These are phyloP conservation scores for Trichaptum fuscoviolaceum DNA, from an alignment of 768 basidiomycete species.

Conservation along the genomic window DNA sequence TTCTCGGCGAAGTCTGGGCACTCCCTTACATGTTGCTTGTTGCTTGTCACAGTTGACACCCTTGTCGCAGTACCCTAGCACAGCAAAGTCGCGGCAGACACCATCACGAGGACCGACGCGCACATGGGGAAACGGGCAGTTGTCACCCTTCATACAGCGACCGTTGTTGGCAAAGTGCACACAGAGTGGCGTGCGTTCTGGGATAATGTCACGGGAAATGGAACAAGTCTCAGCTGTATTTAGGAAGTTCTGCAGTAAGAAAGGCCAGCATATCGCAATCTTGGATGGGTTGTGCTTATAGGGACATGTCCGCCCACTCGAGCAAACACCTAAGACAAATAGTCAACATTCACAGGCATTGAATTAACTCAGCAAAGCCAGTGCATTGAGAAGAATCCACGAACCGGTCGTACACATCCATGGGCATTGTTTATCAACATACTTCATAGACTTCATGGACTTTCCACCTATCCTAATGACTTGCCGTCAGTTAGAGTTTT, in stretches of 20 bases:
- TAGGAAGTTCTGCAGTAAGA: constrained; percentile 79
- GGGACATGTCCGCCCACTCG: constrained; percentile 85
- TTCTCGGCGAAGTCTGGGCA: constrained; percentile 95
- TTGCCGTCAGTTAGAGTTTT: constrained; percentile 19
- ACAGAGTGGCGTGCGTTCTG: constrained; percentile 93
- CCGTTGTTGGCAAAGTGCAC: constrained; percentile 90
- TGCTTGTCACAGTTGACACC: constrained; percentile 80
- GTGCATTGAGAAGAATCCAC: constrained; percentile 25
- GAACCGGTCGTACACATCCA: constrained; percentile 95
- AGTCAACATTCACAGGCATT: constrained; percentile 18
- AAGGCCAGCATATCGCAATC: constrained; percentile 92
- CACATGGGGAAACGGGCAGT: constrained; percentile 91
- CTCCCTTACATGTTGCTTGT: constrained; percentile 93
- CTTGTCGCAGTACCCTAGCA: constrained; percentile 86
- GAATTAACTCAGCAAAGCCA: not conserved
- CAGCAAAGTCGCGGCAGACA: constrained; percentile 93
- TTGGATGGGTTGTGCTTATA: constrained; percentile 92
- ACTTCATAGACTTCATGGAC: constrained; percentile 49
- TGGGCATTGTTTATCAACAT: constrained; percentile 81
- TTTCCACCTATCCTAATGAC: constrained; percentile 35
- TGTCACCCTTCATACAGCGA: constrained; percentile 70
- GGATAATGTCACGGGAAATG: constrained; percentile 90
- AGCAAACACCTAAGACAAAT: constrained; percentile 70
- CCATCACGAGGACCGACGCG: constrained; percentile 73
- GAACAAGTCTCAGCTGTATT: constrained; percentile 73